Evolutionary conservation across 2,329 filamentous ascomycete genomes (phyloP), one percentile per base, ranked within the genome.

Genomic region (Myriosclerotinia duriaeana): DNA sequence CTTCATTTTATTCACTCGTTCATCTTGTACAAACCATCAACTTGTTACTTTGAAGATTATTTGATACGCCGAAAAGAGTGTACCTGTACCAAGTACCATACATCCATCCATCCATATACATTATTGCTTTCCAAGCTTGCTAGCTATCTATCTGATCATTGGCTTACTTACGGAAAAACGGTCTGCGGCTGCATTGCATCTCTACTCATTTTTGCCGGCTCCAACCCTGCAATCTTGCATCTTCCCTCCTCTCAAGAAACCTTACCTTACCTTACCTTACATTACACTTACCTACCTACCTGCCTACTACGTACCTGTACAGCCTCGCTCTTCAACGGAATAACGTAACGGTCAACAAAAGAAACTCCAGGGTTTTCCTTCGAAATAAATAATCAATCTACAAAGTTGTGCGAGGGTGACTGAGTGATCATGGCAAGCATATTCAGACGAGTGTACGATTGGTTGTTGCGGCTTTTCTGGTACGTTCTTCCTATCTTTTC

Each of bases 391-490:
- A 54, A 46, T 14, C 26, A 50, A 48, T 56, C 12, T 26, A 56
- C 50, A 56, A 40, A 36, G 14, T 11, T 26, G 52, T 46, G 42
- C 38, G 14, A 50, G 62, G 42, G 55, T 58, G 52, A 72, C 69
- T 62, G 67, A 73, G 72, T 70, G 78, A 83, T 72, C 80, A 98
- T 98, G 93, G 91, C 92, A 75, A 91, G 92, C 74, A 82, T 99
- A 78, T 96, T 99, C 80, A 91, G 90, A 77, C 90, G 89, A 81
- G 89, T 99, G 79, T 98, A 98, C 84, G 95, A 98, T 87, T 98
- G 94, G 94, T 84, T 98, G 78, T 83, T 99, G 82, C 89, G 94
- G 83, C 91, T 95, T 76, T 98, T 99, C 81, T 99, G 95, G 94
- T 98, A 76, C 83, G 87, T 85, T n/a, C 46, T 61, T 38, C 9